Percentiles rank a stretch among this genome's conserved stretches.
Conservation (phyloP, 495 filamentous ascomycete species). For the Neurospora sp. region DNA sequence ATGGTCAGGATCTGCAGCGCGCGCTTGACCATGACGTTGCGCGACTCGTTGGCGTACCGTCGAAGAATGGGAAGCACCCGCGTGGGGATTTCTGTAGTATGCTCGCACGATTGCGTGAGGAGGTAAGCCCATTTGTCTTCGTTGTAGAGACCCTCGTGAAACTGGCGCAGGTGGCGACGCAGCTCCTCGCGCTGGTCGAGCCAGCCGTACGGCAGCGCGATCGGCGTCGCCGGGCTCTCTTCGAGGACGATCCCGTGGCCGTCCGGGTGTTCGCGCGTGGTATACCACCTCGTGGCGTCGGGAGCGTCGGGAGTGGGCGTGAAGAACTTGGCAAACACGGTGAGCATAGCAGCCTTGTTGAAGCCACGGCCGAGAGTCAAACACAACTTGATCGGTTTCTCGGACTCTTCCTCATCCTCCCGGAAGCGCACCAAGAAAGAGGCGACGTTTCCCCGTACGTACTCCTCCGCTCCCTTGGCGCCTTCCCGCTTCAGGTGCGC, state of each 20-base stretch:
- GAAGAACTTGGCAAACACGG: constrained; percentile 31
- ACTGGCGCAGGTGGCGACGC: background rate
- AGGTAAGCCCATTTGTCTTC: background rate
- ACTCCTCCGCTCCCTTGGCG: background rate
- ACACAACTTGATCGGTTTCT: background rate
- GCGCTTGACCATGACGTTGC: constrained; percentile 31
- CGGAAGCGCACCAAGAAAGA: constrained; percentile 8
- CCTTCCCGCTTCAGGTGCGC: background rate
- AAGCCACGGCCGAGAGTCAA: background rate
- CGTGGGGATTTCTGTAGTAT: constrained; percentile 26
- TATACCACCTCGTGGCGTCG: constrained; percentile 27
- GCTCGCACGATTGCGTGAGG: background rate
- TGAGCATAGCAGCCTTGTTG: background rate
- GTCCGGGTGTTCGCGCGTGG: constrained; percentile 27
- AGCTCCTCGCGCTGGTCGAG: constrained; percentile 20
- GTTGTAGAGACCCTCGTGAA: background rate
- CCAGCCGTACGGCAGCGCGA: constrained; percentile 23
- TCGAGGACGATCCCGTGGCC: constrained; percentile 26
- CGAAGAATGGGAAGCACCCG: constrained; percentile 33
- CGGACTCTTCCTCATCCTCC: background rate
- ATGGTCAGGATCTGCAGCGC: constrained; percentile 40
- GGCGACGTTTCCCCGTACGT: constrained; percentile 22
- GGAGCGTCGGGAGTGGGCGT: constrained; percentile 22
- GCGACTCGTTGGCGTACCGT: constrained; percentile 25
- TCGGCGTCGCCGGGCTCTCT: constrained; percentile 26